These are phyloP conservation scores for Citrus hindsii DNA, from an alignment of 345 rosid species.

Conservation along the genomic window DNA sequence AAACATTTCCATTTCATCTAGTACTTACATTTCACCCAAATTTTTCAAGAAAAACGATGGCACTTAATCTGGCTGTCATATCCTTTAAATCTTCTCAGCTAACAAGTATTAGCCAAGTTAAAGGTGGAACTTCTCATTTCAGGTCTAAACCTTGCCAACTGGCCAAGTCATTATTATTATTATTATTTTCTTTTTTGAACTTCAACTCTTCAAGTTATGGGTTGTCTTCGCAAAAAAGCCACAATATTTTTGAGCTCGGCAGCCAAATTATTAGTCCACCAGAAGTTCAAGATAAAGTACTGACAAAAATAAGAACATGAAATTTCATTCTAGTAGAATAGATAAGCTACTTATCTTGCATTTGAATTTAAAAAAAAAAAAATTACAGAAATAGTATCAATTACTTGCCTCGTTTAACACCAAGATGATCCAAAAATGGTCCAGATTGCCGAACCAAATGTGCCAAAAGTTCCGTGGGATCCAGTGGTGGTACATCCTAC, in stretches of 20 bases:
- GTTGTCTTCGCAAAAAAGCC: neutral
- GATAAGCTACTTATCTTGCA: neutral
- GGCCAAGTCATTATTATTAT: no score
- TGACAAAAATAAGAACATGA: neutral
- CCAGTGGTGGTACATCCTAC: slow-evolving; percentile 83
- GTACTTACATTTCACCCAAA: neutral
- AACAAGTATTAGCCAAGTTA: neutral
- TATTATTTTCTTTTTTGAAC: no score
- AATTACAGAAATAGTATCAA: neutral
- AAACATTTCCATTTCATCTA: neutral
- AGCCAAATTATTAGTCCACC: neutral
- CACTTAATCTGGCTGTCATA: neutral
- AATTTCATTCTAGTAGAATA: neutral
- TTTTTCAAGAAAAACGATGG: neutral
- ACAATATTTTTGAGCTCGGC: neutral
- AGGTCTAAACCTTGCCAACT: neutral
- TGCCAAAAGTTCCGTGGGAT: slow-evolving; percentile 87
- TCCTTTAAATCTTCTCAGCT: neutral
- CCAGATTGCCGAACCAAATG: slow-evolving; percentile 85
- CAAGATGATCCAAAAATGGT: slow-evolving; percentile 91
- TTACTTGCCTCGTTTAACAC: slow-evolving; percentile 67
- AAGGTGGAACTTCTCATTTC: neutral
- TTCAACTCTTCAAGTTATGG: neutral
- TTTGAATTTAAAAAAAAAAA: neutral
- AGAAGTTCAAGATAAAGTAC: neutral